Evolutionary conservation across 2,329 filamentous ascomycete genomes (phyloP), one percentile per base, ranked within the genome.

Genomic region (Colletotrichum plurivorum): DNA sequence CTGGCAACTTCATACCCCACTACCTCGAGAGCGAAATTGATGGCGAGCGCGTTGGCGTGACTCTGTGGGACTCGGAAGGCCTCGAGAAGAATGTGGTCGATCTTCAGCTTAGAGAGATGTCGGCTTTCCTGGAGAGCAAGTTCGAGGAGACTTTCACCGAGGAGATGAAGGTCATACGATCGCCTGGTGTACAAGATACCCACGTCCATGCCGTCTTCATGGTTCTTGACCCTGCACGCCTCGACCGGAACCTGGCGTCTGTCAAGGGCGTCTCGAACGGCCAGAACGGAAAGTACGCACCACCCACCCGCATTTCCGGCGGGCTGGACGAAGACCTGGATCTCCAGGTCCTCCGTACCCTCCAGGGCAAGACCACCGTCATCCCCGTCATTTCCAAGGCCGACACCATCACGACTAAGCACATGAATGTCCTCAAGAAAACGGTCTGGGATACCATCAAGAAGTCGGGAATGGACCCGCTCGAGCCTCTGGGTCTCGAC

Each of bases 131-230:
- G 69, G 96, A 99, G 84, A 95, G 93, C 84, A 98, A 98, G 81
- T 99, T 99, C 75, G 95, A 99, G 79, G 96, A 99, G 77, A 98
- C 96, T 0, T 97, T 99, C 78, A 90, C 90, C 56, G 96, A 99
- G 82, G 96, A 99, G 84, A 97, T 97, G 88, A 98, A 98, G 84
- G 95, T 99, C 54, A 87, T 98, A 71, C 93, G 96, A 75, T 94
- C 95, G 61, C 95, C 96, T 27, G 95, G 95, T 64, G 93, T 94
- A 72, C 93, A 94, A 78, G 96, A 99, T 83, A 98, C 95, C 58
- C 96, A 99, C 80, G 97, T 99, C 73, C 96, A 99, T 79, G 97
- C 94, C 73, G 94, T 94, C 63, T 97, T 99, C 82, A 87, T 98
- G 64, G 85, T 99, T 63, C 89, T 99, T 63, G 96, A 99, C 78